phyloP scores from a whole-genome alignment of 2,329 filamentous ascomycete genomes.

The Bimuria novae-zelandiae region DNA sequence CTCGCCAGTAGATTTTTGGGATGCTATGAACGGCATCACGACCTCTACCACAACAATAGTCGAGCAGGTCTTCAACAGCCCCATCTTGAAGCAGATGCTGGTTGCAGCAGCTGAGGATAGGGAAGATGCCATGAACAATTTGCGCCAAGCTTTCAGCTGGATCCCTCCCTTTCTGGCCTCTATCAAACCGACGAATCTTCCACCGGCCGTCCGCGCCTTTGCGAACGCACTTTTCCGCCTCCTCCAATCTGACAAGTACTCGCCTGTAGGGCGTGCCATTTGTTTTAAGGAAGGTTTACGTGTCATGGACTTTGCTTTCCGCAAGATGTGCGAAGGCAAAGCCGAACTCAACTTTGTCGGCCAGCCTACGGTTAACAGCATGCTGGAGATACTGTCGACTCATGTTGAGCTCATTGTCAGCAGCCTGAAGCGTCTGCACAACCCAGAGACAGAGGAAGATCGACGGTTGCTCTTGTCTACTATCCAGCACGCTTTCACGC shows the following conservation, averaged over 20 bases:
- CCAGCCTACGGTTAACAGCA: slow-evolving; percentile 54
- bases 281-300: slow-evolving; percentile 65
- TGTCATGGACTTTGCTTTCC: slow-evolving; percentile 42
- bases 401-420: slow-evolving; percentile 53
- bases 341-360: slow-evolving; percentile 44
- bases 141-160: slow-evolving; percentile 74
- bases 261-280: slow-evolving; percentile 62
- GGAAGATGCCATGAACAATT: slow-evolving; percentile 61
- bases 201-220: slow-evolving; percentile 79
- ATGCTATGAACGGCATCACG: slow-evolving; percentile 79
- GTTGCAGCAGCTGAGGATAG: slow-evolving; percentile 49
- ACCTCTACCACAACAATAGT: slow-evolving; percentile 78
- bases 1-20: slow-evolving; percentile 83
- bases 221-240: slow-evolving; percentile 74
- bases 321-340: slow-evolving; percentile 39
- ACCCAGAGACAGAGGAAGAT: slow-evolving; percentile 35
- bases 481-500: slow-evolving; percentile 67
- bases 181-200: slow-evolving; percentile 73
- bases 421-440: slow-evolving; percentile 35
- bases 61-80: slow-evolving; percentile 81
- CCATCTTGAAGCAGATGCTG: slow-evolving; percentile 66
- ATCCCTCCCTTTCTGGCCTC: slow-evolving; percentile 77
- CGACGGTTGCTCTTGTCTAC: slow-evolving; percentile 63
- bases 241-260: slow-evolving; percentile 61
- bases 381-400: slow-evolving; percentile 68